Base-by-base conservation (phyloP, 2,329 filamentous ascomycete genomes). In the Peltaster fructicola region DNA sequence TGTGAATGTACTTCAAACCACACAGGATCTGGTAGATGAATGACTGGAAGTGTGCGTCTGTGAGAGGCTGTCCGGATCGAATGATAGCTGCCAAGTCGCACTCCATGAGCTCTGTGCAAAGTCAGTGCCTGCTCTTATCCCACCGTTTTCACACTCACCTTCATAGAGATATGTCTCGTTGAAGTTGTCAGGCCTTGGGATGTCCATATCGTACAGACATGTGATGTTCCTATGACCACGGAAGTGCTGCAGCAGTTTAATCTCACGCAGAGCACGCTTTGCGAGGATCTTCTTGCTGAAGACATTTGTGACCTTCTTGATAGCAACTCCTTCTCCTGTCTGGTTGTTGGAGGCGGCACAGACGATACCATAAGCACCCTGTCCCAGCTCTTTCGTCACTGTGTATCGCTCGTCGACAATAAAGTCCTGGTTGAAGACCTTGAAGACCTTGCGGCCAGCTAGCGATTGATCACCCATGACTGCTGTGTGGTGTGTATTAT, bases 21-120 rank as follows among this genome's bases (percentile, higher is more conserved):
- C 88, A 95, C 5, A 98, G 75, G 40, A 98, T 98, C 65, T 98
- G 88, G 63, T 98, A 98, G 58, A 98, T 93, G 60, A 98, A 98
- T 25, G 88, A 95, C 57, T 98, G 88, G 63, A 98, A 98, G 56
- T 98, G 88, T 27, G 88, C 88, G 50, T 98, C 88, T 47, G 88
- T 98, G 50, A 98, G 64, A 23, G 88, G 84, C 53, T 98, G 88
- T 34, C 88, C 88, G 20, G 85, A 95, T 40, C 88, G 74, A 44
- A 98, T 95, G 52, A 98, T 98, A 38, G 88, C 88, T 15, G 88
- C 88, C 51, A 98, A 57, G 57, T 98, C 88, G 59, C 88, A 95
- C 52, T 98, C 88, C 88, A 98, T 98, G 53, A 98, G 65, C 57
- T 98, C 88, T 93, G 48, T 17, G 20, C n/a, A 9, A 17, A 5